Conservation (phyloP, 768 basidiomycete genomes). For the Lepiota venenata region DNA sequence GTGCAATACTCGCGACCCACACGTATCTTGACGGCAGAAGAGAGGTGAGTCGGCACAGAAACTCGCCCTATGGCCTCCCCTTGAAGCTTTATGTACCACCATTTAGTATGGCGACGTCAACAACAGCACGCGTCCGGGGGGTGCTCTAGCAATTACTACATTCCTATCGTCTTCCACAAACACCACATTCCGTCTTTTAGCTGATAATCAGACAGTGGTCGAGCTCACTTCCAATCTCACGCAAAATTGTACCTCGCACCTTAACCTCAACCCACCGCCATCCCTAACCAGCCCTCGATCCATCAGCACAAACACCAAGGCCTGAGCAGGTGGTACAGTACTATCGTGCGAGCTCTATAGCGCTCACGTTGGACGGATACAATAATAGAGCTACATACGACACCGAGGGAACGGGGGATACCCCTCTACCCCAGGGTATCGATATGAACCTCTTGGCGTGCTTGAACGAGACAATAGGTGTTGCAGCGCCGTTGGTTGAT, state of each 20-base stretch:
- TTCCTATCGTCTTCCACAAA: constrained; percentile 34
- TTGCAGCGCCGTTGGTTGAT: constrained; percentile 16
- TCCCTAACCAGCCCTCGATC: constrained; percentile 25
- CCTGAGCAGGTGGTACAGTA: constrained; percentile 56
- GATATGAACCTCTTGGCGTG: constrained; percentile 16
- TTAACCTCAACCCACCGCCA: constrained; percentile 28
- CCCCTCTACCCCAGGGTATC: constrained; percentile 11
- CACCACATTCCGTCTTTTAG: constrained; percentile 39
- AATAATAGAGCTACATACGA: constrained; percentile 51
- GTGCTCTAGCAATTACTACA: constrained; percentile 34
- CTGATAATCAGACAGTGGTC: constrained; percentile 40
- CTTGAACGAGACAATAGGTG: constrained; percentile 18
- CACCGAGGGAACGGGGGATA: constrained; percentile 12
- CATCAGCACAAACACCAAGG: constrained; percentile 18
- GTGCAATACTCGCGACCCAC: constrained; percentile 14
- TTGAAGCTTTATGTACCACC: background rate
- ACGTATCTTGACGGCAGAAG: background rate
- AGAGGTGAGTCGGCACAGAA: background rate
- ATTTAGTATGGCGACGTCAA: constrained; percentile 39
- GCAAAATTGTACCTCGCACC: constrained; percentile 38
- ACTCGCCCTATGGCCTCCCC: background rate
- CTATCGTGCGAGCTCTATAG: constrained; percentile 54
- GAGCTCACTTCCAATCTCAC: constrained; percentile 36
- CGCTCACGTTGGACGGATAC: constrained; percentile 55
- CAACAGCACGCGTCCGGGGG: constrained; percentile 44